phyloP scores from a whole-genome alignment of 2,329 filamentous ascomycete species.

The Daldinia sp. region DNA sequence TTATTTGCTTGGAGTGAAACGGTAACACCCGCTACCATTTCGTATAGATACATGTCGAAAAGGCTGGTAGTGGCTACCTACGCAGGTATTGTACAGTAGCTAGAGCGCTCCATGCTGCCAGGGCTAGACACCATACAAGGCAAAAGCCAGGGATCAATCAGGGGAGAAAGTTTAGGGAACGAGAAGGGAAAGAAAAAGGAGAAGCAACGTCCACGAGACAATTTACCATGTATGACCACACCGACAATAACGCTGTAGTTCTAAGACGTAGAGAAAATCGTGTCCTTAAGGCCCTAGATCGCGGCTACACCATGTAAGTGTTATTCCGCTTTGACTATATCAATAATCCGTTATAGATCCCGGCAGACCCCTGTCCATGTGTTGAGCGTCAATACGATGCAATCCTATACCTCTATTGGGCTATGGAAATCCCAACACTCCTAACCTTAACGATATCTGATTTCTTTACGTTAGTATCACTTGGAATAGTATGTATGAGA shows the following conservation, averaged over 20 bases:
- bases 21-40: not conserved
- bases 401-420: not conserved
- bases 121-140: not conserved
- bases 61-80: not conserved
- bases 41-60: not conserved
- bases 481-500: not conserved
- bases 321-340: not conserved
- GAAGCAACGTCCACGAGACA: not conserved
- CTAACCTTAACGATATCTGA: not conserved
- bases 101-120: not conserved
- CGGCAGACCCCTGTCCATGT: not conserved
- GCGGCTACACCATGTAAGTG: not conserved
- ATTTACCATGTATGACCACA: not conserved
- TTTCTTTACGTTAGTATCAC: slow-evolving; percentile 3
- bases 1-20: not conserved
- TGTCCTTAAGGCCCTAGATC: not conserved
- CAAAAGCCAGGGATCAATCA: not conserved
- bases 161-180: not conserved
- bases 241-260: not conserved
- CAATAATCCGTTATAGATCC: not conserved
- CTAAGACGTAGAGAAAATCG: not conserved
- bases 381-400: not conserved
- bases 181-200: not conserved
- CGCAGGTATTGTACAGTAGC: too few species aligned
- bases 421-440: not conserved